These are phyloP conservation scores for Kickxella alabastrina DNA, from an alignment of 192 early-diverging fungal species.

Conservation along the genomic window DNA sequence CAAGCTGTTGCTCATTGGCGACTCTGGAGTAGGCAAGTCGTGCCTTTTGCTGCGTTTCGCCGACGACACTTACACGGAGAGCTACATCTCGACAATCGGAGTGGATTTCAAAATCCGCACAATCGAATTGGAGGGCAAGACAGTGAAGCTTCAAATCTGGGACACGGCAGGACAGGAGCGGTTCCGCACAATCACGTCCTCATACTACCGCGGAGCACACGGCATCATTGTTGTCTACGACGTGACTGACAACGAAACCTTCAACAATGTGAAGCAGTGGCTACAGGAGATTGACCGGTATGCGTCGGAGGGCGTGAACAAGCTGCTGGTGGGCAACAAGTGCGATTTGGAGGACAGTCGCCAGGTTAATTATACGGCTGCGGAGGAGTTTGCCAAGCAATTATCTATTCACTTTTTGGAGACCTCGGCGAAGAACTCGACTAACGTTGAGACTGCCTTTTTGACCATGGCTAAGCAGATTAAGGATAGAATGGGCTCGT, in stretches of 20 bases:
- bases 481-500: slow-evolving; percentile 76
- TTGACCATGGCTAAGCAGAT: slow-evolving; percentile 99
- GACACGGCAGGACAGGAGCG: slow-evolving; percentile 98
- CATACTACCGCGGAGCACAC: slow-evolving; percentile 97
- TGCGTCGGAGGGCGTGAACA: slow-evolving; percentile 96
- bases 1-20: slow-evolving; percentile 98
- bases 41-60: slow-evolving; percentile 96
- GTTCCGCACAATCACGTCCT: slow-evolving; percentile 98
- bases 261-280: slow-evolving; percentile 97
- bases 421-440: slow-evolving; percentile 95
- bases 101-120: slow-evolving; percentile 99
- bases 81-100: slow-evolving; percentile 97
- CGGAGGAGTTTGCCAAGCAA: slow-evolving; percentile 86
- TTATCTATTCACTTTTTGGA: slow-evolving; percentile 93
- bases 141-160: slow-evolving; percentile 98
- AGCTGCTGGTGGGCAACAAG: slow-evolving; percentile 98
- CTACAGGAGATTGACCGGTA: slow-evolving; percentile 98
- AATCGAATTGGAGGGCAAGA: slow-evolving; percentile 98
- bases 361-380: slow-evolving; percentile 70
- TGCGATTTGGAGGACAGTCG: slow-evolving; percentile 91
- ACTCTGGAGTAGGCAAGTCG: slow-evolving; percentile 98
- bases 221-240: slow-evolving; percentile 99
- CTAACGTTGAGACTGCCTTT: slow-evolving; percentile 98
- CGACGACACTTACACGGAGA: slow-evolving; percentile 98
- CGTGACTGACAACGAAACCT: slow-evolving; percentile 93